Base-by-base conservation (phyloP, 176 grass and related monocot genomes). In the Dendrocalamus sinicus region DNA sequence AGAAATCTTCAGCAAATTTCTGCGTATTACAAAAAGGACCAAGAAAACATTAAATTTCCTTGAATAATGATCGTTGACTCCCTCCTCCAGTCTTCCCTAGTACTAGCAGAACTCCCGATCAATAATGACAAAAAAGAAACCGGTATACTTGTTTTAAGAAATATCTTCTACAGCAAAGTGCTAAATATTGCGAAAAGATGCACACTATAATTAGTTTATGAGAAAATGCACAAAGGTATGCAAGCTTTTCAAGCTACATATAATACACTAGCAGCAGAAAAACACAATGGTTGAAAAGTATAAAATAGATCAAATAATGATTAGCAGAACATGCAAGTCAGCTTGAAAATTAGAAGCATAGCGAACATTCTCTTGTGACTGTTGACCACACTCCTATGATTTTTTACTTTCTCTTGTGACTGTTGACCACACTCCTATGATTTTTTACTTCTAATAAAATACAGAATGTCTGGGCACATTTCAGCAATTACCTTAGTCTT, bases 1-100 rank as follows among this genome's bases (percentile, higher is more conserved):
- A 66, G 86, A 98, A 95, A 92, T 76, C 84, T 78, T 86, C 86
- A 23, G 93, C 93, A 80, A 98, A 95, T 84, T 83, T 84, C 93
- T 94, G 75, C 2, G 47, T 8, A 45, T 68, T 47, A 91, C 35
- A 75, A 67, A 40, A 73, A 28, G 54, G 59, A 44, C 23, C 39
- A 86, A 72, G 16, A 45, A 45, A 59, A 66, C 16, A 14, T 14
- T 65, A 24, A 10, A 9, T 57, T 67, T 88, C 73, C 16, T 59
- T 16, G 23, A 82, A 77, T 4, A 70, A 62, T 53, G 59, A n/a
- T 54, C 2, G 23, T 16, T 22, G 37, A 59, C 32, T 46, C 59
- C 26, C 78, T 26, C 28, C 43, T 62, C 23, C 12, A 3, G 39
- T 60, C 66, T 6, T 52, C 58, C 19, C 15, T 77, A 69, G 73